A percentile compares a stretch with the other conserved stretches of the same genome.
These are phyloP conservation scores for Dothiorella sarmentorum DNA, from an alignment of 2,329 filamentous ascomycete species.

Conservation along the genomic window DNA sequence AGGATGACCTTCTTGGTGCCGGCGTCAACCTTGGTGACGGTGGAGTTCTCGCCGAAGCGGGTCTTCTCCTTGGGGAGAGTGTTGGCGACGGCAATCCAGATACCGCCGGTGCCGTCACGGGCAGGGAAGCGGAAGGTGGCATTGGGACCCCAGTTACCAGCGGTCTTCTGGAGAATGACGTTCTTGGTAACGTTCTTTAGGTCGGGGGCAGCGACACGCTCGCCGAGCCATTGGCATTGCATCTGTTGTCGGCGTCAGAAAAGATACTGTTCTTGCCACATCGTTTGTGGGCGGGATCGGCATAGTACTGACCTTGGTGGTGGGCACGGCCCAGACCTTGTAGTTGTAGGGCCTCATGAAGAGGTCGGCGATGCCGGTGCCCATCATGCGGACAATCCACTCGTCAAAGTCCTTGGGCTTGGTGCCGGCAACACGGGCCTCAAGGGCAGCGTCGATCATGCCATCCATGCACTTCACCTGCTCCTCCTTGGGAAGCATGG, in stretches of 20 bases:
- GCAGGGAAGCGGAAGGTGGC: constrained; percentile 98
- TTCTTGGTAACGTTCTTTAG: constrained; percentile 92
- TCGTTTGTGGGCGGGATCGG: background rate
- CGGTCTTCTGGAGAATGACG: constrained; percentile 91
- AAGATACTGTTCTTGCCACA: background rate
- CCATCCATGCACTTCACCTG: constrained; percentile 93
- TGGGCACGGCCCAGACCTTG: constrained; percentile 99
- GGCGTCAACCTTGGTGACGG: constrained; percentile 83
- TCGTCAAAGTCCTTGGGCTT: constrained; percentile 98
- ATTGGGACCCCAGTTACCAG: constrained; percentile 97
- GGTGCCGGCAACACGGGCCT: constrained; percentile 77
- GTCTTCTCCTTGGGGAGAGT: constrained; percentile 91
- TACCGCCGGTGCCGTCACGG: constrained; percentile 90
- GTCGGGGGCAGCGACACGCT: constrained; percentile 95
- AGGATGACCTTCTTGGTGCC: constrained; percentile 78
- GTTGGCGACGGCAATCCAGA: constrained; percentile 96
- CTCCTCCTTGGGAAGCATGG: constrained; percentile 95
- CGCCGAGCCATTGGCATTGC: constrained; percentile 98
- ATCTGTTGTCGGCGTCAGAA: constrained; percentile 58
- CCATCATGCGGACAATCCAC: constrained; percentile 94
- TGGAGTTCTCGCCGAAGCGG: constrained; percentile 78
- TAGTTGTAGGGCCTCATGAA: constrained; percentile 99
- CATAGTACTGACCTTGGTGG: constrained; percentile 72
- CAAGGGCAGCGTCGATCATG: constrained; percentile 89
- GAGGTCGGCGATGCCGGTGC: constrained; percentile 81